Evolutionary conservation across 129 eudicot genomes (phyloP).

Genomic region (Tanacetum coccineum): DNA sequence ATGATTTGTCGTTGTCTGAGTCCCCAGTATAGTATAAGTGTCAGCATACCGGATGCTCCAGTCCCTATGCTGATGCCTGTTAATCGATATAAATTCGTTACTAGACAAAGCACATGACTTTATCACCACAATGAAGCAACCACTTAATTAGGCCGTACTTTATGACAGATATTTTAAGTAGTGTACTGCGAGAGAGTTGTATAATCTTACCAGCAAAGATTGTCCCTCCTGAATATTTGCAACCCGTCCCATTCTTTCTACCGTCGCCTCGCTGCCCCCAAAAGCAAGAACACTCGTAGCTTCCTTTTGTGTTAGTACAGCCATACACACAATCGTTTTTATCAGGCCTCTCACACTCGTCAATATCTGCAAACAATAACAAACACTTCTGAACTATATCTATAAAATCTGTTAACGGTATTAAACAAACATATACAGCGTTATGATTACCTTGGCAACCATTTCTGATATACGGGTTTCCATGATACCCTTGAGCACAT

Average conservation of each 20-base stretch:
- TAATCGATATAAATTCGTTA: background rate
- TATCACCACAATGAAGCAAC: background rate
- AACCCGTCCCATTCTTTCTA: constrained; percentile 13
- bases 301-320: constrained; percentile 18
- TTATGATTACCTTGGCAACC: constrained; percentile 23
- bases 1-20: constrained; percentile 18
- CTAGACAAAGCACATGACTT: background rate
- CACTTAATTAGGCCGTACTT: background rate
- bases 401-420: background rate
- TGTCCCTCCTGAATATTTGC: constrained; percentile 1
- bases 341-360: constrained; percentile 18
- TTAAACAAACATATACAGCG: background rate
- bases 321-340: constrained; percentile 4
- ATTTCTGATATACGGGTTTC: constrained; percentile 22
- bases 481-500: constrained; percentile 17
- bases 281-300: constrained; percentile 19
- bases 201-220: constrained; percentile 3
- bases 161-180: background rate
- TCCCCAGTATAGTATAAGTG: constrained; percentile 15
- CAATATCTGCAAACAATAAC: constrained; percentile 12
- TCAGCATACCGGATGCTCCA: constrained; percentile 7
- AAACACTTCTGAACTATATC: background rate
- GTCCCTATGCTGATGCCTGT: constrained; percentile 21
- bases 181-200: background rate
- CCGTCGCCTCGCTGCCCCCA: constrained; percentile 23